These are phyloP conservation scores for Madurella fahalii DNA, from an alignment of 2,329 filamentous ascomycete species.

Conservation along the genomic window DNA sequence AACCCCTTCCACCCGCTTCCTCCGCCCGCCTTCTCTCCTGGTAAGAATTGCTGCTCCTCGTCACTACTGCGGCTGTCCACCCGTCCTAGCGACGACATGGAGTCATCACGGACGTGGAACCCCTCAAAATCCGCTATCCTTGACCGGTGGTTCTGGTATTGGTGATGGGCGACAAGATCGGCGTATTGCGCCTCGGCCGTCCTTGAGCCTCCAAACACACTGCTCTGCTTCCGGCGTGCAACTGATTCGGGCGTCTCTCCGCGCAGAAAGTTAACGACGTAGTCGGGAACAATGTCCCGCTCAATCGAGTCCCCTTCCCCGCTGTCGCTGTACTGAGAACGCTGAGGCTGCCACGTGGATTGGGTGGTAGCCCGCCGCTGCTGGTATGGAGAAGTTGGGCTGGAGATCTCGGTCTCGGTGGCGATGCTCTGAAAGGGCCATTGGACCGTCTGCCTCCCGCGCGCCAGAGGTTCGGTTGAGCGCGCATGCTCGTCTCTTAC, in stretches of 20 bases:
- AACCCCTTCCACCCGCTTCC: slow-evolving; percentile 27
- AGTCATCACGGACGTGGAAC: slow-evolving; percentile 14
- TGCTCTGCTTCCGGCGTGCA: slow-evolving; percentile 40
- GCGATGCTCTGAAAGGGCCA: slow-evolving; percentile 36
- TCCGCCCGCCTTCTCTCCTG: slow-evolving; percentile 1
- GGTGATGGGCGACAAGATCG: slow-evolving; percentile 27
- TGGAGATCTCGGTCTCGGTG: slow-evolving; percentile 25
- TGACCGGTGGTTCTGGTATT: slow-evolving; percentile 31
- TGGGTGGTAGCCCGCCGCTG: slow-evolving; percentile 20
- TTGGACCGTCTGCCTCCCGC: slow-evolving; percentile 28
- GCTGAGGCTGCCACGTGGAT: slow-evolving; percentile 25
- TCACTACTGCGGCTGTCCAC: slow-evolving; percentile 9
- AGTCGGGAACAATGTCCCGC: slow-evolving; percentile 48
- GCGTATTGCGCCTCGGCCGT: slow-evolving; percentile 29
- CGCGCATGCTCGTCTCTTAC: slow-evolving; percentile 8
- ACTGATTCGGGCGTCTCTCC: slow-evolving; percentile 53
- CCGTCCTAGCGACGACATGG: not conserved
- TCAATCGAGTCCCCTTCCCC: slow-evolving; percentile 19
- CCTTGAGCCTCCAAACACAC: slow-evolving; percentile 25
- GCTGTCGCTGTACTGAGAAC: slow-evolving; percentile 2
- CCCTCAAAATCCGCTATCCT: slow-evolving; percentile 34
- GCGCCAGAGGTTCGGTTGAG: slow-evolving; percentile 1
- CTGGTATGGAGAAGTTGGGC: slow-evolving; percentile 17
- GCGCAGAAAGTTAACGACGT: slow-evolving; percentile 52
- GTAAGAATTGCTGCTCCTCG: slow-evolving; percentile 19